Evolutionary conservation across 2,329 filamentous ascomycete species (phyloP), one percentile per base, ranked within the genome.

Genomic region (Colletotrichum navitas): DNA sequence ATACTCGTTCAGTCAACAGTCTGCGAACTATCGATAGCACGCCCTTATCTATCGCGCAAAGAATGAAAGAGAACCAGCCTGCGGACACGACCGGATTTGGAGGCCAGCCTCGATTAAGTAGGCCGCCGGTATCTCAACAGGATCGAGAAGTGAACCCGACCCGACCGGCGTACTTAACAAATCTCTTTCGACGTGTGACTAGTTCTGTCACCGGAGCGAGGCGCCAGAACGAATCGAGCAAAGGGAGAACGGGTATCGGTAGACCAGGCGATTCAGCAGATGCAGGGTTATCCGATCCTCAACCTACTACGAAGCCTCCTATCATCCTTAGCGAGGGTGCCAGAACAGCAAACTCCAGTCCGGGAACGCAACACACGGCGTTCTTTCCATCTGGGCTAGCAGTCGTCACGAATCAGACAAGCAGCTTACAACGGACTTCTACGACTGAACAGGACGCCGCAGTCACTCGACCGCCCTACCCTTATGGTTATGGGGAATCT

Each of bases 261-360:
- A 36, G 51, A 32, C 61, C 62, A 5, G 43, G 32, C 5, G 49
- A 56, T 21, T 56, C 49, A 5, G 43, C 39, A n/a, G 49, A 54
- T 5, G 29, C 51, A 45, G 12, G n/a, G 34, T 29, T 43, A 16
- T 18, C 66, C n/a, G 41, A n/a, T 39, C 45, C 63, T 34, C 26
- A 18, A 29, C 54, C 24, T 21, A 16, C 51, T 26, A 32, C 68
- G 21, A 21, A 29, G 18, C 26, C 29, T 7, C 64, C 69, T 12
- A 32, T 26, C 18, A 32, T 56, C n/a, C 32, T 29, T 11, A 39
- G 32, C 36, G 72, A 73, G 14, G 77, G 78, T 41, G 75, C 76
- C n/a, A 74, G 80, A 51, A 78, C 80, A 11, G 76, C 77, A 43
- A 78, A 75, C 36, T 80, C 79, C 4, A 81, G 79, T 43, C 80